These are phyloP conservation scores for Amylocarpus encephaloides DNA, from an alignment of 2,329 filamentous ascomycete genomes.

Conservation along the genomic window DNA sequence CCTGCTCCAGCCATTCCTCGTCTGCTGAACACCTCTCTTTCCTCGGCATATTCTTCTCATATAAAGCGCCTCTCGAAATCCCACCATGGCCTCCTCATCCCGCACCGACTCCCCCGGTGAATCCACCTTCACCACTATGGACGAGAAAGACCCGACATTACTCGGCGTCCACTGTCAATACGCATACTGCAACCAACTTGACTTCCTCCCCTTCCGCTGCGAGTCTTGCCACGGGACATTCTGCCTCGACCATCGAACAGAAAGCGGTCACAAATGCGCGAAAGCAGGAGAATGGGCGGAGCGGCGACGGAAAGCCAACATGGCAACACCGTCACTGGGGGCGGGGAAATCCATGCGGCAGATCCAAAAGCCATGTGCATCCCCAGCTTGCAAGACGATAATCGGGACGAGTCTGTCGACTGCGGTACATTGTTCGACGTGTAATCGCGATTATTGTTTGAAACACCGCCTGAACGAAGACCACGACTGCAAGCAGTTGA, in stretches of 20 bases:
- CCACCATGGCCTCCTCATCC: constrained; percentile 48
- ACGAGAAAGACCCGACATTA: constrained; percentile 70
- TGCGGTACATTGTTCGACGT: constrained; percentile 64
- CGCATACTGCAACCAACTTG: constrained; percentile 86
- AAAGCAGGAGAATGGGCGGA: constrained; percentile 57
- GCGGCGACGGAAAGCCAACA: constrained; percentile 47
- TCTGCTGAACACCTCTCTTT: neutral
- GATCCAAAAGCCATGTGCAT: constrained; percentile 61
- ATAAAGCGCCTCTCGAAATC: constrained; percentile 12
- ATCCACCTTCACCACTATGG: constrained; percentile 65
- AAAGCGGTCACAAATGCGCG: constrained; percentile 67
- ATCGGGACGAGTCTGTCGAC: constrained; percentile 62
- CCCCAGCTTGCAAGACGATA: constrained; percentile 59
- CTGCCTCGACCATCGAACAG: constrained; percentile 89
- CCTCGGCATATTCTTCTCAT: constrained; percentile 4
- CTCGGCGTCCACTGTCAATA: constrained; percentile 90
- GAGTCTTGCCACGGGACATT: constrained; percentile 80
- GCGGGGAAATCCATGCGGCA: constrained; percentile 48
- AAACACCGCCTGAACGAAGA: constrained; percentile 72
- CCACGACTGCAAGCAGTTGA: constrained; percentile 75
- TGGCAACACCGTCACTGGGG: constrained; percentile 47
- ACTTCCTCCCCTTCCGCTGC: constrained; percentile 93
- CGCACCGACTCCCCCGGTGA: constrained; percentile 34
- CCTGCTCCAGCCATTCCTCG: constrained; percentile 5
- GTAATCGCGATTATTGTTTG: constrained; percentile 70